Evolutionary conservation across 495 filamentous ascomycete genomes (phyloP).

Genomic region (Xylaria telfairii): DNA sequence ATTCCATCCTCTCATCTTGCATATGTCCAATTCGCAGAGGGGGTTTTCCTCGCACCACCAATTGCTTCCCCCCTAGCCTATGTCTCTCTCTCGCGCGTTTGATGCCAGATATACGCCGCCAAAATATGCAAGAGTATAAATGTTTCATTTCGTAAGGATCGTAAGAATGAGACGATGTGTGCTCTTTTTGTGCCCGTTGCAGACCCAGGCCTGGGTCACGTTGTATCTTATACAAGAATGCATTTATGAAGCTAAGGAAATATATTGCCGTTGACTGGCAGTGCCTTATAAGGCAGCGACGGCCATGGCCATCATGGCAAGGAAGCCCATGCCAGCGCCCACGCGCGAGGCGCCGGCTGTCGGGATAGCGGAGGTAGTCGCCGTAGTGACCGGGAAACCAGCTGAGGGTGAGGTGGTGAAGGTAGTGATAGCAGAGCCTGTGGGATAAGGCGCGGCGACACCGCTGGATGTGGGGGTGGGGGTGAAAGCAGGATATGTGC

Average conservation of each 20-base stretch:
- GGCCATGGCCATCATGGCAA: slow-evolving; percentile 32
- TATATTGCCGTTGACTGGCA: slow-evolving; percentile 20
- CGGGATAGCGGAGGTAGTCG: slow-evolving; percentile 37
- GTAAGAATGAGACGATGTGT: slow-evolving; percentile 45
- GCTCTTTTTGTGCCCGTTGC: slow-evolving; percentile 21
- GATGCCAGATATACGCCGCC: slow-evolving; percentile 7
- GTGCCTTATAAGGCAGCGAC: slow-evolving; percentile 46
- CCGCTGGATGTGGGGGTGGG: slow-evolving; percentile 29
- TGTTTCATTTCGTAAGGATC: slow-evolving; percentile 49
- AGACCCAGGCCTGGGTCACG: slow-evolving; percentile 13
- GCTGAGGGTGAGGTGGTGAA: slow-evolving; percentile 38
- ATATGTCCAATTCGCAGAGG: slow-evolving; percentile 18
- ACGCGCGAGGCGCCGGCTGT: slow-evolving; percentile 44
- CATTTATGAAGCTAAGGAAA: slow-evolving; percentile 17
- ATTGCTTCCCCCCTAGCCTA: not conserved
- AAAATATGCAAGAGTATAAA: slow-evolving; percentile 28
- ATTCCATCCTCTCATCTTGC: slow-evolving; percentile 21
- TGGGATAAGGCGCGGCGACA: slow-evolving; percentile 36
- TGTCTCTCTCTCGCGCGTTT: slow-evolving; percentile 1
- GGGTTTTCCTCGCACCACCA: not conserved
- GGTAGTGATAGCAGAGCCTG: slow-evolving; percentile 32
- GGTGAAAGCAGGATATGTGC: slow-evolving; percentile 41
- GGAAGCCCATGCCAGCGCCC: slow-evolving; percentile 47
- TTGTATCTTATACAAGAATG: slow-evolving; percentile 34
- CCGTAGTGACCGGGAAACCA: slow-evolving; percentile 37